Conservation (phyloP, 1,139 yeast species). For the Citeromyces hawaiiensis region DNA sequence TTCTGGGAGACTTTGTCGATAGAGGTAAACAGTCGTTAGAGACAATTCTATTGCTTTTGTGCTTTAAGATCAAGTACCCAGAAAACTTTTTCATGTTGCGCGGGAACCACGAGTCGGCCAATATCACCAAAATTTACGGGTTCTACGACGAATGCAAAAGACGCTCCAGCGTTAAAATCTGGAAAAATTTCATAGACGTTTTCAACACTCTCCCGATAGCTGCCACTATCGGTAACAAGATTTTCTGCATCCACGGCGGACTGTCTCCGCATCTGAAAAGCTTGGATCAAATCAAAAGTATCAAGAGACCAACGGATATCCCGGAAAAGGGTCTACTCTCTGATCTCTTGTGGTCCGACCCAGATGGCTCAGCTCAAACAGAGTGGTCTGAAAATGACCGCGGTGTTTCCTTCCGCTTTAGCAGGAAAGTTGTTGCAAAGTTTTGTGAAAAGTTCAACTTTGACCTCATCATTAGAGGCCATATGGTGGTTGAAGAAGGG, state of each 20-base stretch:
- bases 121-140: constrained; percentile 90
- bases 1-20: constrained; percentile 93
- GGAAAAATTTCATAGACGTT: constrained; percentile 89
- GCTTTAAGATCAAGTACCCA: constrained; percentile 92
- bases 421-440: constrained; percentile 85
- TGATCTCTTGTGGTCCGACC: constrained; percentile 93
- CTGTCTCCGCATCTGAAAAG: constrained; percentile 81
- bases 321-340: constrained; percentile 91
- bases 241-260: constrained; percentile 97
- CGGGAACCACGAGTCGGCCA: constrained; percentile 97
- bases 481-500: constrained; percentile 98
- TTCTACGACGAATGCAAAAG: constrained; percentile 96
- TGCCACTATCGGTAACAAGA: constrained; percentile 91
- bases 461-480: constrained; percentile 93
- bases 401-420: constrained; percentile 94
- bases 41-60: constrained; percentile 69
- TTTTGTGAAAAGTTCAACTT: constrained; percentile 80
- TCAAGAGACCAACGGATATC: constrained; percentile 92
- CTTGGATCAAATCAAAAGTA: constrained; percentile 83
- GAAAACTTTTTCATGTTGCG: constrained; percentile 86
- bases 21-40: constrained; percentile 92
- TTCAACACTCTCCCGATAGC: constrained; percentile 92
- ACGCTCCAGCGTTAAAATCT: constrained; percentile 80
- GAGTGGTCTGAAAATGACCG: constrained; percentile 99
- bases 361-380: constrained; percentile 67